These are phyloP conservation scores for Trichoderma hamatum DNA, from an alignment of 2,329 filamentous ascomycete genomes.

Conservation along the genomic window DNA sequence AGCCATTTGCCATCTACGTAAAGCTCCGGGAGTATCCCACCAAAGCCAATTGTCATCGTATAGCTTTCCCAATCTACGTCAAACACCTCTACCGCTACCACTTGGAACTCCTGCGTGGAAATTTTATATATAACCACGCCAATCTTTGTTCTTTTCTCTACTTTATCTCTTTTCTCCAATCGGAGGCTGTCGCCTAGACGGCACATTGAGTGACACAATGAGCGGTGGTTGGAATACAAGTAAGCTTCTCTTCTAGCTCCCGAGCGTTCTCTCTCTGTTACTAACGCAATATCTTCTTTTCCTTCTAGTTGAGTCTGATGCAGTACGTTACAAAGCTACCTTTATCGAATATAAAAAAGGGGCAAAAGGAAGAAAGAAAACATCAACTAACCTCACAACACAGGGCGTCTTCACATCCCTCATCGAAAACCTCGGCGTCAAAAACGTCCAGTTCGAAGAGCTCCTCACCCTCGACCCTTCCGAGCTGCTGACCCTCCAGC, in stretches of 20 bases:
- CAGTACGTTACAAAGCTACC: slow-evolving; percentile 57
- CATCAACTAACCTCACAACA: background rate
- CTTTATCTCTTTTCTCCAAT: background rate
- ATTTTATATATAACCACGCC: background rate
- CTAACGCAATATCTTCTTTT: background rate
- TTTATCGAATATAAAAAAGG: background rate
- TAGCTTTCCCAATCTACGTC: background rate
- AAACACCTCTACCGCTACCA: too few relatives aligned
- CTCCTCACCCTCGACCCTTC: slow-evolving; percentile 85
- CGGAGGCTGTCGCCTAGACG: background rate
- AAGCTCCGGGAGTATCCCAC: slow-evolving; percentile 7
- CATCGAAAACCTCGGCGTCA: slow-evolving; percentile 86
- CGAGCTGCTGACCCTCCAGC: slow-evolving; percentile 69
- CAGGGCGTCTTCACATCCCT: slow-evolving; percentile 96
- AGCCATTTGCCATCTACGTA: background rate
- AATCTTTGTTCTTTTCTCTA: background rate
- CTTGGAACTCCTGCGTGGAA: background rate
- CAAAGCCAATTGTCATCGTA: background rate
- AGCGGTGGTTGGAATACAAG: slow-evolving; percentile 94
- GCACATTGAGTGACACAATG: slow-evolving; percentile 46
- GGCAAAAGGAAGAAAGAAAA: background rate
- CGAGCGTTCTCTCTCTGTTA: background rate
- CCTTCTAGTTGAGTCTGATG: slow-evolving; percentile 80
- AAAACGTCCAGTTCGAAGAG: slow-evolving; percentile 96
- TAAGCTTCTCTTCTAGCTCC: slow-evolving; percentile 37